Conservation (phyloP, 106 monocot species). For the Dendrobium chrysotoxum region DNA sequence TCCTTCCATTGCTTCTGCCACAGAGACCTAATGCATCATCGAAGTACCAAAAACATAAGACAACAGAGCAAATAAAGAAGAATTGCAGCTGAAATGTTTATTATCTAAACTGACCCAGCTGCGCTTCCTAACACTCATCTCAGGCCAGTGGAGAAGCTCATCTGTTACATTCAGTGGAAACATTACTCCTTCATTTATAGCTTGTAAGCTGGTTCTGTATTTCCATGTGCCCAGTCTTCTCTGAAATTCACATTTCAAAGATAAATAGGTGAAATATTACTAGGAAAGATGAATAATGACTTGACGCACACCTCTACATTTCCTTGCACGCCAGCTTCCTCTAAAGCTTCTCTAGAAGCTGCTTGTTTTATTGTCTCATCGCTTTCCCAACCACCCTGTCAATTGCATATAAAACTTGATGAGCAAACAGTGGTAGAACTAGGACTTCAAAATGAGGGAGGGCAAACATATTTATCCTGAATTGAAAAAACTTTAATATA, state of each 20-base stretch:
- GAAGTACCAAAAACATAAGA: not conserved
- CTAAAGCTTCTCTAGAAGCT: slow-evolving; percentile 65
- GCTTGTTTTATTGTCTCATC: slow-evolving; percentile 65
- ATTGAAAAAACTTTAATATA: not conserved
- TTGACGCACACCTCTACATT: slow-evolving; percentile 9
- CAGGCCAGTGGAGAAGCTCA: slow-evolving; percentile 60
- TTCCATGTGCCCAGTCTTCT: slow-evolving; percentile 50
- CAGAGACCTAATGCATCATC: slow-evolving; percentile 24
- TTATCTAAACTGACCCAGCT: slow-evolving; percentile 47
- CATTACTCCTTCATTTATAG: slow-evolving; percentile 55
- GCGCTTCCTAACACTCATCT: slow-evolving; percentile 48
- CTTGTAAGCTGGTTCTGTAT: slow-evolving; percentile 50
- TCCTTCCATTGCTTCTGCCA: slow-evolving; percentile 35
- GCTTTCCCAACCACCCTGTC: slow-evolving; percentile 82
- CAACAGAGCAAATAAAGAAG: not conserved
- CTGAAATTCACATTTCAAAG: slow-evolving; percentile 9
- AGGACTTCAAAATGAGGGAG: no score
- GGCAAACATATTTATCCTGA: not conserved
- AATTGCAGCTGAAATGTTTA: not conserved
- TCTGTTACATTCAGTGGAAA: slow-evolving; percentile 69
- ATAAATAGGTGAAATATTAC: not conserved
- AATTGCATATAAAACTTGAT: not conserved
- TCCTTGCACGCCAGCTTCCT: slow-evolving; percentile 85
- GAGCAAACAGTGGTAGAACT: no score
- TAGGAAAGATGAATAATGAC: not conserved